A percentile compares a stretch with the other conserved stretches of the same genome.
phyloP scores from a whole-genome alignment of 352 stramenopile species.

The Phytophthora idaei region DNA sequence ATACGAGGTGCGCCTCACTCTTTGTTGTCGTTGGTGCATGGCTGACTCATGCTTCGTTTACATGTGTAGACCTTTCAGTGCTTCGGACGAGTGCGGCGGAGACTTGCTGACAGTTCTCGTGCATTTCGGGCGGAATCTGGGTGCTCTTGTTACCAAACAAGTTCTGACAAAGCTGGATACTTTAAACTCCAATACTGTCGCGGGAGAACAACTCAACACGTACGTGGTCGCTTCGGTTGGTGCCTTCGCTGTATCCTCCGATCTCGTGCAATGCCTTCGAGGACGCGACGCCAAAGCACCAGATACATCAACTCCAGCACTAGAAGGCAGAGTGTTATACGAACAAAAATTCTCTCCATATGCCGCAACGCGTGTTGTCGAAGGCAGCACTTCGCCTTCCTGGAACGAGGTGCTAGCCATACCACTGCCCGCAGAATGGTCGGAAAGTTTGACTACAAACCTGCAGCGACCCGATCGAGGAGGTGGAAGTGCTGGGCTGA shows the following conservation, averaged over 20 bases:
- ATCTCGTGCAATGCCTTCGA: constrained; percentile 15
- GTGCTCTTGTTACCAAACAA: constrained; percentile 19
- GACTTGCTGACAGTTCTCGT: constrained; percentile 60
- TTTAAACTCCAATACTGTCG: neutral
- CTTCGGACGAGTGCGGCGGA: constrained; percentile 39
- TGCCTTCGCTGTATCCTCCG: constrained; percentile 19
- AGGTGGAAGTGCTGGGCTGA: neutral
- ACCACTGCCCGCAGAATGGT: constrained; percentile 53
- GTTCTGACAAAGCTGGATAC: constrained; percentile 1
- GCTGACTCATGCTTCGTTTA: neutral
- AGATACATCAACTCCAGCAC: neutral
- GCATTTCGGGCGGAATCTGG: constrained; percentile 51
- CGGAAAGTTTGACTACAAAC: constrained; percentile 1
- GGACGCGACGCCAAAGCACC: constrained; percentile 8
- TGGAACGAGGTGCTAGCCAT: constrained; percentile 81
- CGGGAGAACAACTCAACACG: constrained; percentile 19
- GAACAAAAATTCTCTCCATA: constrained; percentile 64
- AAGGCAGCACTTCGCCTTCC: constrained; percentile 33
- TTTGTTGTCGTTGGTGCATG: neutral
- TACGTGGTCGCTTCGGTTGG: constrained; percentile 49
- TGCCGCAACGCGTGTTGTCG: constrained; percentile 62
- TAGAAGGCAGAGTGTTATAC: constrained; percentile 40
- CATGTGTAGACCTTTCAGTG: constrained; percentile 55
- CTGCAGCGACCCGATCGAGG: constrained; percentile 7
- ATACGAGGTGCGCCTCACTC: neutral